A percentile compares a stretch with the other conserved stretches of the same genome.
Evolutionary conservation across 345 rosid genomes (phyloP).

Genomic region (Euphorbia pulcherrima): DNA sequence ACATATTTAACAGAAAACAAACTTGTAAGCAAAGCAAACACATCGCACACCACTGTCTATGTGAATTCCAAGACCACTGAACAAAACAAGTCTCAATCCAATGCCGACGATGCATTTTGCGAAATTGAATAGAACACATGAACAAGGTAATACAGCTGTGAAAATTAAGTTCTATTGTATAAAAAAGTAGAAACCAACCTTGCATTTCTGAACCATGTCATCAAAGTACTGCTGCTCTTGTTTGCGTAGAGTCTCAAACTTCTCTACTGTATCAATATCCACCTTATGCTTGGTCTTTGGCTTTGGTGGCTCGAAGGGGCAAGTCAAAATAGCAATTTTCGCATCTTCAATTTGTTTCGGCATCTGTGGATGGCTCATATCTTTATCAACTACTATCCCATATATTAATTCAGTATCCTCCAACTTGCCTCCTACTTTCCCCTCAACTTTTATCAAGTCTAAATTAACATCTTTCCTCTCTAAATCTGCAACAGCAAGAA

Average conservation of each 20-base stretch:
- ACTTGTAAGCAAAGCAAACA: neutral
- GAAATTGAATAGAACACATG: neutral
- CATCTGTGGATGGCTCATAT: conserved; percentile 99
- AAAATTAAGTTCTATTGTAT: too few relatives aligned
- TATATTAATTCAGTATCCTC: conserved; percentile 86
- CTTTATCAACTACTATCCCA: conserved; percentile 85
- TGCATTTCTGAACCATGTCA: conserved; percentile 95
- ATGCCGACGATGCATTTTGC: neutral
- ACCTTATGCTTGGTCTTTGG: conserved; percentile 99
- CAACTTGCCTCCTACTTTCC: conserved; percentile 87
- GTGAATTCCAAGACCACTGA: neutral
- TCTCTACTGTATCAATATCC: conserved; percentile 92
- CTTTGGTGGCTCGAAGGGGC: conserved; percentile 98
- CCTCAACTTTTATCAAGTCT: conserved; percentile 93
- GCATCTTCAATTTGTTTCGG: conserved; percentile 88
- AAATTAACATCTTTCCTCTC: conserved; percentile 90
- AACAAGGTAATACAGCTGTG: neutral
- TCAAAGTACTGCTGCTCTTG: conserved; percentile 94
- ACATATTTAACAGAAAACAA: conserved; percentile 9
- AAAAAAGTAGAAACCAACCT: conserved; percentile 34
- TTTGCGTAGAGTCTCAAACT: conserved; percentile 79
- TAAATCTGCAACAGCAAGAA: conserved; percentile 91
- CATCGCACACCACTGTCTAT: neutral
- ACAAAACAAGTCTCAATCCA: neutral
- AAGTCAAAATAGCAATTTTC: conserved; percentile 91